Base-by-base conservation (phyloP, 768 basidiomycete species). In the Tricholoma terreum region DNA sequence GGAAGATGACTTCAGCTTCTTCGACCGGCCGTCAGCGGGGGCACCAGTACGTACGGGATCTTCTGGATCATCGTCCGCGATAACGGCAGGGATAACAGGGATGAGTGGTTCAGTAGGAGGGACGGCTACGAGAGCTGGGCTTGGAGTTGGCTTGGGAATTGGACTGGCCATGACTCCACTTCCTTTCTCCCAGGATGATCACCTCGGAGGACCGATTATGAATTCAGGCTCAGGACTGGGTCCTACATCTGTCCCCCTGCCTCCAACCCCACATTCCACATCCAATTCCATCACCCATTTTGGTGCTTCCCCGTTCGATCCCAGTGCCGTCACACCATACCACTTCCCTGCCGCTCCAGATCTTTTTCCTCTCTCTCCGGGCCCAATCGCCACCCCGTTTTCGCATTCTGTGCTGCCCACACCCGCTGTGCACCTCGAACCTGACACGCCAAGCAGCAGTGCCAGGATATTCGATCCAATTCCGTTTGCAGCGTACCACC, bases 1-100 rank as follows among this genome's bases (percentile, higher is more conserved):
- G 0, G 92, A 94, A 52, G 92, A 92, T 55, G 92, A 94, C 69
- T 94, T 94, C 69, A 87, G 83, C 67, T 94, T 91, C 71, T 94
- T 93, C 66, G 90, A 94, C 65, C 78, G 77, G 22, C 85, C 84
- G 0, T 74, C 80, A 43, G 58, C 52, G 1, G 43, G 61, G 54
- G 57, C 62, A 50, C 31, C 58, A 17, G 24, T 7, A 2, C 46
- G 15, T 48, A 30, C 15, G 7, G 27, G 15, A 17, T 27, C 46
- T n/a, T 30, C 46, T 36, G n/a, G n/a, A 49, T 31, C 46, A 48
- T 6, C 8, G 7, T n/a, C 46, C n/a, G 30, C 46, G 15, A 14
- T 48, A n/a, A n/a, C 15, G 14, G 15, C 30, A 49, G 46, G n/a
- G 46, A 27, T 6, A 17, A 9, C 6, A 12, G 45, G 45, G 24